Conservation (phyloP, 768 basidiomycete species). For the Calocera cornea region DNA sequence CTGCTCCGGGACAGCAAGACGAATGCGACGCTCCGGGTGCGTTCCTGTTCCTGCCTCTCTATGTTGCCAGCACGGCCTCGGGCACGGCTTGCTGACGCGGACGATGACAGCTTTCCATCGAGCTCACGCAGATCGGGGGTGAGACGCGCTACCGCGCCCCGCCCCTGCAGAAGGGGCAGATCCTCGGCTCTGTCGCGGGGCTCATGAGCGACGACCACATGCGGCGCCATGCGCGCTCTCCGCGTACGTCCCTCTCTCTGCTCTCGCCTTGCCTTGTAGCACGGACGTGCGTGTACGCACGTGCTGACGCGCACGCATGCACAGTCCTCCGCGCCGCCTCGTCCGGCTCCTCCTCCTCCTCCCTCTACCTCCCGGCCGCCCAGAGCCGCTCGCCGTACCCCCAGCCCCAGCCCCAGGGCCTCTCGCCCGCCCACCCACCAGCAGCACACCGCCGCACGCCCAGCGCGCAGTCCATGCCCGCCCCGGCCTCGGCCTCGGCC, state of each 20-base stretch:
- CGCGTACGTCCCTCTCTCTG: background rate
- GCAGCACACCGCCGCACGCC: background rate
- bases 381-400: too few species aligned
- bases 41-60: constrained; percentile 13
- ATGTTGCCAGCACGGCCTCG: too few species aligned
- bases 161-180: constrained; percentile 57
- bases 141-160: constrained; percentile 46
- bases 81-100: background rate
- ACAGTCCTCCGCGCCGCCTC: background rate
- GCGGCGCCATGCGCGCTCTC: background rate
- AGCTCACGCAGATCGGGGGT: constrained; percentile 41
- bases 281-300: background rate
- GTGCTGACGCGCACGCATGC: too few species aligned
- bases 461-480: background rate
- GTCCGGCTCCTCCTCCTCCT: background rate
- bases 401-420: background rate
- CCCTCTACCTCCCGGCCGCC: constrained; percentile 6
- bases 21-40: constrained; percentile 62
- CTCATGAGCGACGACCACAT: constrained; percentile 32
- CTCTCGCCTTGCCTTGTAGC: background rate
- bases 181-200: constrained; percentile 51
- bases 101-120: constrained; percentile 40
- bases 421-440: background rate
- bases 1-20: constrained; percentile 60
- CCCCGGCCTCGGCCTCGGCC: too few species aligned